These are phyloP conservation scores for Colletotrichum orchidophilum DNA, from an alignment of 2,329 filamentous ascomycete genomes.

Conservation along the genomic window DNA sequence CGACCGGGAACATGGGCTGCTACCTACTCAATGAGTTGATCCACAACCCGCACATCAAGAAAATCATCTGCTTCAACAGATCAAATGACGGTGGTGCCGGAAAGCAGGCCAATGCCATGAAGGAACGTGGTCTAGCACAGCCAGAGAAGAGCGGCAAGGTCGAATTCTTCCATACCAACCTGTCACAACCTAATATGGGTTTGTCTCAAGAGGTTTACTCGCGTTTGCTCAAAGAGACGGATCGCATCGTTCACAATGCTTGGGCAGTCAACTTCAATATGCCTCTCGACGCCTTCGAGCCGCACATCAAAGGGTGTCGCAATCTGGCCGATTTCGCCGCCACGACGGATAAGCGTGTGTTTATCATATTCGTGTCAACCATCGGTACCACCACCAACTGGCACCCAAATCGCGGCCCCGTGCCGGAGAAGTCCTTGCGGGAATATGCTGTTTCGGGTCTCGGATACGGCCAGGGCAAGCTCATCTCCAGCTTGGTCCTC, in stretches of 20 bases:
- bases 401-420: slow-evolving; percentile 13
- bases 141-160: slow-evolving; percentile 21
- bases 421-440: slow-evolving; percentile 8
- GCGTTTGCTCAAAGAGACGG: slow-evolving; percentile 47
- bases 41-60: slow-evolving; percentile 33
- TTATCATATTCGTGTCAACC: slow-evolving; percentile 30
- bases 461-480: slow-evolving; percentile 34
- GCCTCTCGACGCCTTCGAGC: slow-evolving; percentile 57
- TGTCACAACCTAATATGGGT: slow-evolving; percentile 12
- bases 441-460: slow-evolving; percentile 5
- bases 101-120: slow-evolving; percentile 24
- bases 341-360: slow-evolving; percentile 7
- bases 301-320: slow-evolving; percentile 59
- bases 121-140: slow-evolving; percentile 1
- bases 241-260: slow-evolving; percentile 62
- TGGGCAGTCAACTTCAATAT: slow-evolving; percentile 62
- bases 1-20: slow-evolving; percentile 28
- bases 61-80: slow-evolving; percentile 24
- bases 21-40: slow-evolving; percentile 24
- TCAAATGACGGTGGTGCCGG: slow-evolving; percentile 19
- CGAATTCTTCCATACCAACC: slow-evolving; percentile 47
- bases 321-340: slow-evolving; percentile 50
- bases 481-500: slow-evolving; percentile 23
- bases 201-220: slow-evolving; percentile 5
- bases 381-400: slow-evolving; percentile 27